A percentile compares a stretch with the other conserved stretches of the same genome.
Evolutionary conservation across 495 filamentous ascomycete species (phyloP).

Genomic region (Talaromyces thailandensis): DNA sequence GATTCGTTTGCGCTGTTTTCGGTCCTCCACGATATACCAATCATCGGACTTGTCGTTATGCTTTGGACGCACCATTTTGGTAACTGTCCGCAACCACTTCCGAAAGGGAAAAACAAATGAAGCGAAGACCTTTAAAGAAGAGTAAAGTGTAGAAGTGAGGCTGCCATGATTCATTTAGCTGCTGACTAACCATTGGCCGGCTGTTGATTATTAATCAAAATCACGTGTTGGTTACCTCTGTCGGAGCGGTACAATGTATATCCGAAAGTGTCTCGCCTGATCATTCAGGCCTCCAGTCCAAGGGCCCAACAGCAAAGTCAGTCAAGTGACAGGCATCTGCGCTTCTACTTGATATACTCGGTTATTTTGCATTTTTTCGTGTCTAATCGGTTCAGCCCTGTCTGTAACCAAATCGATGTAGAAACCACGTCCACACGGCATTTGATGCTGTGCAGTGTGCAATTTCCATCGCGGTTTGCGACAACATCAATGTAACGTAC

Average conservation of each 20-base stretch:
- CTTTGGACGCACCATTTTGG: not conserved
- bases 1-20: conserved; percentile 7
- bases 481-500: not conserved
- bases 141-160: too few species aligned
- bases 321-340: not conserved
- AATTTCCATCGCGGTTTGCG: not conserved
- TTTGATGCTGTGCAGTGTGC: not conserved
- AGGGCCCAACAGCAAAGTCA: not conserved
- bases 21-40: not conserved
- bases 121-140: not conserved
- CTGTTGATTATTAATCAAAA: not conserved
- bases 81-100: too few species aligned
- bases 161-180: too few species aligned
- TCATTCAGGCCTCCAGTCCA: not conserved
- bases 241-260: not conserved
- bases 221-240: not conserved
- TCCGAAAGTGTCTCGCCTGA: not conserved
- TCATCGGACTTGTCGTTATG: not conserved
- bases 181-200: not conserved
- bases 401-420: not conserved
- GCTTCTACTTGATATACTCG: too few species aligned
- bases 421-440: not conserved
- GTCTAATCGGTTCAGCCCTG: not conserved
- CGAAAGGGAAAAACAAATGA: not conserved
- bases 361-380: too few species aligned